Conservation (phyloP, 805 yeast species). For the Teunomyces stri region DNA sequence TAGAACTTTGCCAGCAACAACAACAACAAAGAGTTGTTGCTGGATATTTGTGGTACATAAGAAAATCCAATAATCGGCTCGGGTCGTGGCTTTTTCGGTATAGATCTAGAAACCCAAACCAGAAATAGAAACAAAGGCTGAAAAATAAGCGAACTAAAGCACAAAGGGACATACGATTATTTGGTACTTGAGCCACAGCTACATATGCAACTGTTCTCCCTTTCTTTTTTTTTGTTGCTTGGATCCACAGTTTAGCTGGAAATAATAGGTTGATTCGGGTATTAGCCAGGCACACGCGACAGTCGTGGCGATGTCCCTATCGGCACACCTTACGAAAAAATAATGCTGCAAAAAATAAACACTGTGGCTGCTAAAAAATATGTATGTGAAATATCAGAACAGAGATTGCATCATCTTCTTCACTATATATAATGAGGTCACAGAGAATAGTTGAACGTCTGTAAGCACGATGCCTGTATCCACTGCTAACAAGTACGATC, state of each 20-base stretch:
- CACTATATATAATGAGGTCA: neutral
- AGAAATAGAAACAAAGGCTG: too few species aligned
- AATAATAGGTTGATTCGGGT: neutral
- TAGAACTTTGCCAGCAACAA: too few species aligned
- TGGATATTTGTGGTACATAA: too few species aligned
- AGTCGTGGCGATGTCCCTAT: neutral
- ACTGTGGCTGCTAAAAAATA: slow-evolving; percentile 1
- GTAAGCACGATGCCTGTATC: slow-evolving; percentile 6
- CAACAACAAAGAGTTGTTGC: too few species aligned
- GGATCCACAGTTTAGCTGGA: neutral
- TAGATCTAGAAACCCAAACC: too few species aligned
- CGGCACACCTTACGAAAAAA: neutral
- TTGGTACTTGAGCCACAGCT: neutral
- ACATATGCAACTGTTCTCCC: neutral
- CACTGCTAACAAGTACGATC: slow-evolving; percentile 19
- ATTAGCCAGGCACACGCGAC: neutral
- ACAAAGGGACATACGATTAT: too few species aligned
- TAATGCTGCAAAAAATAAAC: slow-evolving; percentile 7
- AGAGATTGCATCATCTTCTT: neutral
- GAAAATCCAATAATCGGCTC: too few species aligned
- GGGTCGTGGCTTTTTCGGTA: too few species aligned
- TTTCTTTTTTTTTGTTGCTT: neutral
- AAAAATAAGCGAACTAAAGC: too few species aligned
- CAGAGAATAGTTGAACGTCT: too few species aligned
- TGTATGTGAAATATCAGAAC: neutral